Conservation (phyloP, 2,329 filamentous ascomycete genomes). For the Sporothrix mexicana region DNA sequence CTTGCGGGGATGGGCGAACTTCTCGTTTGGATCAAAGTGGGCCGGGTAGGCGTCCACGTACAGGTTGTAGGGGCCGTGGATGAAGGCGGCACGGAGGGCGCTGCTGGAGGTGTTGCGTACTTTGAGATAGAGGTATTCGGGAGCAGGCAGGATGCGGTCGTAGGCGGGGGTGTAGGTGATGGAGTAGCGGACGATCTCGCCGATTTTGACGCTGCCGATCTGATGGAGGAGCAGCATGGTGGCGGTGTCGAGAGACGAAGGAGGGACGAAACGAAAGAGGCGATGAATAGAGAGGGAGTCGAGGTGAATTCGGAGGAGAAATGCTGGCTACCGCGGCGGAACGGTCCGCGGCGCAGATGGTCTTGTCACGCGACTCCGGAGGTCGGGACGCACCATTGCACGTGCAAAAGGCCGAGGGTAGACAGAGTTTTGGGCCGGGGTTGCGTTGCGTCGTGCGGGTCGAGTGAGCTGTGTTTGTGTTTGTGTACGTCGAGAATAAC, state of each 20-base stretch:
- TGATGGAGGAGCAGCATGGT: slow-evolving; percentile 91
- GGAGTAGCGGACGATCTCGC: slow-evolving; percentile 90
- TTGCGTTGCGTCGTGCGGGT: background rate
- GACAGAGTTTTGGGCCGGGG: background rate
- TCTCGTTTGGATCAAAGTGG: slow-evolving; percentile 80
- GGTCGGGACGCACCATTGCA: slow-evolving; percentile 30
- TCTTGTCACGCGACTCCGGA: slow-evolving; percentile 32
- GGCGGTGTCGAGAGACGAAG: background rate
- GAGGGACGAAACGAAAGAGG: background rate
- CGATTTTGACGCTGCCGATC: slow-evolving; percentile 87
- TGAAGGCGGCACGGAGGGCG: slow-evolving; percentile 89
- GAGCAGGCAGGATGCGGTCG: slow-evolving; percentile 89
- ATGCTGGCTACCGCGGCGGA: background rate
- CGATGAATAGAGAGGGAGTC: too few relatives aligned
- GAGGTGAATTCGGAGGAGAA: too few relatives aligned
- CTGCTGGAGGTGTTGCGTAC: slow-evolving; percentile 92
- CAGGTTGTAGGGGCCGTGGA: slow-evolving; percentile 93
- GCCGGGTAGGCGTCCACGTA: slow-evolving; percentile 86
- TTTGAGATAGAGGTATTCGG: slow-evolving; percentile 78
- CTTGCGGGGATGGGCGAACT: slow-evolving; percentile 70
- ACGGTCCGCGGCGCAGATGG: slow-evolving; percentile 22
- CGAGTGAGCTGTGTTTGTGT: background rate
- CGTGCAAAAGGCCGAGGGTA: slow-evolving; percentile 10
- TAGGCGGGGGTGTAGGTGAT: slow-evolving; percentile 88
- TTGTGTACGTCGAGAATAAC: background rate